These are phyloP conservation scores for Paxillus involutus DNA, from an alignment of 768 basidiomycete genomes.

Conservation along the genomic window DNA sequence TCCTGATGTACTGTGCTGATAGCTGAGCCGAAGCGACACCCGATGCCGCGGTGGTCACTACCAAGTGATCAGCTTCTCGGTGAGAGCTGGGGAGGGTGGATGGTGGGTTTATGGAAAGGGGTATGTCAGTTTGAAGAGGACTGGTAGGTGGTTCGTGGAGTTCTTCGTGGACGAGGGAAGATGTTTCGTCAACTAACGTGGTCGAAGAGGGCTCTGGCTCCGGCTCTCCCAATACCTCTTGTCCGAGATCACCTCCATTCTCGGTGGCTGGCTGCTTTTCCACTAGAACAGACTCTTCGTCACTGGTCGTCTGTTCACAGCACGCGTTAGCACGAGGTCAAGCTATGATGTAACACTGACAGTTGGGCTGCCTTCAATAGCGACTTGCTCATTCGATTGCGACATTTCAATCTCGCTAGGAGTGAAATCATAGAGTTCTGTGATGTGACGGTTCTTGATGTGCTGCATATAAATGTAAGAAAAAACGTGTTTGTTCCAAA, in stretches of 20 bases:
- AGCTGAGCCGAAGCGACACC: too few relatives aligned
- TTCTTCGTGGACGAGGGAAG: neutral
- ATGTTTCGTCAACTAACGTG: neutral
- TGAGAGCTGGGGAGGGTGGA: too few relatives aligned
- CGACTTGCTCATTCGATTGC: neutral
- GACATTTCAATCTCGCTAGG: conserved; percentile 3
- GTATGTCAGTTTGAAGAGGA: neutral
- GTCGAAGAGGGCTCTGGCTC: neutral
- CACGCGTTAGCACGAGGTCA: conserved; percentile 2
- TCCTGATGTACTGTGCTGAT: too few relatives aligned
- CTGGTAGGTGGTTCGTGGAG: neutral
- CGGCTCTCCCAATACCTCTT: neutral
- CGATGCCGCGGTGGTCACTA: too few relatives aligned
- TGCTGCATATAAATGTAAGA: conserved; percentile 15
- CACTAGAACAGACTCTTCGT: neutral
- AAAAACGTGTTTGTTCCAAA: conserved; percentile 2
- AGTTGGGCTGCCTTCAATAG: neutral
- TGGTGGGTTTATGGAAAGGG: neutral
- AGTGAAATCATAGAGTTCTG: neutral
- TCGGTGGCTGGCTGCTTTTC: neutral
- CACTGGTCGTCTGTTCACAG: conserved; percentile 3
- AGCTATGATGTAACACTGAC: neutral
- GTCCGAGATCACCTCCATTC: neutral
- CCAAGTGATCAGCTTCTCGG: too few relatives aligned
- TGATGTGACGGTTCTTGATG: conserved; percentile 13